Percentiles rank a stretch among this genome's conserved stretches.
Conservation (phyloP, 257 asterid species). For the Jacaranda mimosifolia region DNA sequence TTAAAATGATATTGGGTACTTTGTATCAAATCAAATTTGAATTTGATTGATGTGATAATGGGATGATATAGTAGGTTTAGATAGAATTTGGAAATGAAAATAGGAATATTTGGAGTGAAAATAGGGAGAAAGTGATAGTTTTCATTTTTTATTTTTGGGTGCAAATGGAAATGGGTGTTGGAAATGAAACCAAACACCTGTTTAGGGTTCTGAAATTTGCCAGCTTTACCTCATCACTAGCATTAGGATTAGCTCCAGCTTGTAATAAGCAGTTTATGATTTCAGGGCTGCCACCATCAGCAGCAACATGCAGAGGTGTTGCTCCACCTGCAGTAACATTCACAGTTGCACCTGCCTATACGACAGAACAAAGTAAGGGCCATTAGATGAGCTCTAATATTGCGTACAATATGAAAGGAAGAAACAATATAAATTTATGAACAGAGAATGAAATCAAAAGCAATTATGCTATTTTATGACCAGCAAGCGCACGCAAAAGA, state of each 20-base stretch:
- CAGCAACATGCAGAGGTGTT: constrained; percentile 94
- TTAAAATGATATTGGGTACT: too few species aligned
- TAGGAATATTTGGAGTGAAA: too few species aligned
- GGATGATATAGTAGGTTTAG: too few species aligned
- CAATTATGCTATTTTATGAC: background rate
- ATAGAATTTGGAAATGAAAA: too few species aligned
- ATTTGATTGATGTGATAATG: too few species aligned
- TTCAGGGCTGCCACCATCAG: constrained; percentile 79
- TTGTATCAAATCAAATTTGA: too few species aligned
- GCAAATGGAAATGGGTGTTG: too few species aligned
- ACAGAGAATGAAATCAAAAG: too few species aligned
- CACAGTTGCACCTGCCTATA: constrained; percentile 85
- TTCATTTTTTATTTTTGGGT: too few species aligned
- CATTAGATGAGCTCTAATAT: background rate
- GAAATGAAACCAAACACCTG: too few species aligned
- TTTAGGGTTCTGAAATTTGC: background rate
- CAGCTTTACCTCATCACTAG: constrained; percentile 70
- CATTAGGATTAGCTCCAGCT: constrained; percentile 95
- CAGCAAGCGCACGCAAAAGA: constrained; percentile 10
- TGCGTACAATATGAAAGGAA: background rate
- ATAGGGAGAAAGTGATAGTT: too few species aligned
- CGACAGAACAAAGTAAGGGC: constrained; percentile 38
- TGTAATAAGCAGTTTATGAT: constrained; percentile 76
- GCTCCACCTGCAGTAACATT: constrained; percentile 92
- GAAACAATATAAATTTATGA: background rate